Percentiles rank a stretch among this genome's conserved stretches.
Evolutionary conservation across 2,329 filamentous ascomycete species (phyloP).

Genomic region (Fusarium dimerum): DNA sequence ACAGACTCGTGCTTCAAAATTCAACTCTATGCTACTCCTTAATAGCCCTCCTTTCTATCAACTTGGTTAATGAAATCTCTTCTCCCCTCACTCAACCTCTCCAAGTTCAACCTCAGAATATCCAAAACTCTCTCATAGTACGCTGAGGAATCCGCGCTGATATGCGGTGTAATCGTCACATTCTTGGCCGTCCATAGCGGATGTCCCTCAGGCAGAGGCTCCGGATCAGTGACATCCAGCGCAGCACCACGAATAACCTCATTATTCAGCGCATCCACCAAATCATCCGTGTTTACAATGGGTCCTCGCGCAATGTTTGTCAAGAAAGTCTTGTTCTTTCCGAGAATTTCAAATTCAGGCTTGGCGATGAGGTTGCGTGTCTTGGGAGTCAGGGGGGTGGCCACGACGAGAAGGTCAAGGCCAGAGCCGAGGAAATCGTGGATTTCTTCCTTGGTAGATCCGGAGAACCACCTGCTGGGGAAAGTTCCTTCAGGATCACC

Average conservation of each 20-base stretch:
- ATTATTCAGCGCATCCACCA: slow-evolving; percentile 60
- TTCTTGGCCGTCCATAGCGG: slow-evolving; percentile 71
- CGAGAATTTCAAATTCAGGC: slow-evolving; percentile 49
- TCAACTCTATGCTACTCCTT: slow-evolving; percentile 1
- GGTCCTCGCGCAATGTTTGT: slow-evolving; percentile 70
- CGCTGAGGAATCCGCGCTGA: slow-evolving; percentile 43
- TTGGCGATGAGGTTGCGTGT: slow-evolving; percentile 53
- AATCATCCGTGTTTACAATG: slow-evolving; percentile 51
- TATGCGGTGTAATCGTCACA: slow-evolving; percentile 60
- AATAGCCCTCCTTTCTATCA: slow-evolving; percentile 37
- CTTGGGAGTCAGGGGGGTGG: slow-evolving; percentile 50
- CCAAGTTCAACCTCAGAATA: slow-evolving; percentile 45
- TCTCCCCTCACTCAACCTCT: slow-evolving; percentile 37
- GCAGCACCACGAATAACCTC: slow-evolving; percentile 61
- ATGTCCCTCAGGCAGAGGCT: slow-evolving; percentile 69
- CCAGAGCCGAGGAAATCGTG: slow-evolving; percentile 52
- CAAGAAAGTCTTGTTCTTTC: slow-evolving; percentile 56
- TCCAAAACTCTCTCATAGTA: slow-evolving; percentile 44
- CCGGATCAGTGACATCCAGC: slow-evolving; percentile 77
- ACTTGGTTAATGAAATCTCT: slow-evolving; percentile 43
- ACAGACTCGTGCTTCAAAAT: no score
- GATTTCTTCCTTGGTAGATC: slow-evolving; percentile 43
- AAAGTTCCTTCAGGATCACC: slow-evolving; percentile 52
- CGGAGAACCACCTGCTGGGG: slow-evolving; percentile 54
- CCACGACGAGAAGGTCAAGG: slow-evolving; percentile 55